Percentiles rank a stretch among this genome's conserved stretches.
phyloP scores from a whole-genome alignment of 768 basidiomycete genomes.

The Pluteus cervinus region DNA sequence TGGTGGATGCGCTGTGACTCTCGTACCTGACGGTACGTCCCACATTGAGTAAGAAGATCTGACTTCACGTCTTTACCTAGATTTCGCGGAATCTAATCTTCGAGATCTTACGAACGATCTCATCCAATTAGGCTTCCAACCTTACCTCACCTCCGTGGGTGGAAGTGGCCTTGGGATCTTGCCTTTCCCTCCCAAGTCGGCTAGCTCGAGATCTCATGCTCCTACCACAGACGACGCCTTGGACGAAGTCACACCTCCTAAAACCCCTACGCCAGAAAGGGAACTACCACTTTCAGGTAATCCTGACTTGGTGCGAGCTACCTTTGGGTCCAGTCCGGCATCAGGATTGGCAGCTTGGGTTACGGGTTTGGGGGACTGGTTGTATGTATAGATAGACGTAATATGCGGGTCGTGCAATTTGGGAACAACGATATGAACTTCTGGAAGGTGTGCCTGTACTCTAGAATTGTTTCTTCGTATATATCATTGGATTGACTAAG shows the following conservation, averaged over 20 bases:
- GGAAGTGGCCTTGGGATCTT: constrained; percentile 89
- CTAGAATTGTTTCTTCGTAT: too few relatives aligned
- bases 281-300: too few relatives aligned
- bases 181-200: constrained; percentile 48
- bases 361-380: constrained; percentile 47
- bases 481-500: too few relatives aligned
- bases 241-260: constrained; percentile 45
- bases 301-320: constrained; percentile 27
- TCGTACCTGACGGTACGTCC: constrained; percentile 84
- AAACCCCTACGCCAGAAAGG: constrained; percentile 32
- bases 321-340: constrained; percentile 37
- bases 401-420: too few relatives aligned
- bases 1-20: constrained; percentile 95
- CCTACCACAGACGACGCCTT: constrained; percentile 14
- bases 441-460: too few relatives aligned
- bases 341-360: constrained; percentile 49
- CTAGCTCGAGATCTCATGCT: constrained; percentile 19
- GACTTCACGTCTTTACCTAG: constrained; percentile 32
- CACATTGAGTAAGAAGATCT: constrained; percentile 5
- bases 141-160: constrained; percentile 90
- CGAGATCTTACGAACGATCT: constrained; percentile 55
- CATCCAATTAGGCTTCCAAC: constrained; percentile 58
- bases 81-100: constrained; percentile 58
- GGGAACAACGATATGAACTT: too few relatives aligned
- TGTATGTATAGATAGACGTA: constrained; percentile 46